Percentiles rank a stretch among this genome's conserved stretches.
phyloP scores from a whole-genome alignment of 306 rosid species.

The Cicer judaicum region DNA sequence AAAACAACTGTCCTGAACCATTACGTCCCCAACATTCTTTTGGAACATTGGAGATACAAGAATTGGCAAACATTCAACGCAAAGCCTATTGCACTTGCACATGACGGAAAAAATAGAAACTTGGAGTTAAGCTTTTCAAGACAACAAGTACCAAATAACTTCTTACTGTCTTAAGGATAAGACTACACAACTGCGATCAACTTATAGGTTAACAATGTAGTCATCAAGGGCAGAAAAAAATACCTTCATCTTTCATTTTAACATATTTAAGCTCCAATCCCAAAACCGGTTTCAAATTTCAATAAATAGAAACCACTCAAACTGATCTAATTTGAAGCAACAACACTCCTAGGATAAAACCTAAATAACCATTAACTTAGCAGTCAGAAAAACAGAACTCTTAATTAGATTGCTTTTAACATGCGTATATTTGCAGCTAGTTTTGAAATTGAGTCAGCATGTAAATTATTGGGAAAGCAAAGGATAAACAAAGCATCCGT shows the following conservation, averaged over 20 bases:
- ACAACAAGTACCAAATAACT: not conserved
- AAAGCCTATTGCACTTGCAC: not conserved
- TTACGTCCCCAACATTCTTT: conserved; percentile 1
- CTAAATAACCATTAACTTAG: not conserved
- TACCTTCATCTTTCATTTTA: not conserved
- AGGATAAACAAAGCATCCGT: not conserved
- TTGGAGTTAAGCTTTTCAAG: not conserved
- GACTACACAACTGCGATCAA: not conserved
- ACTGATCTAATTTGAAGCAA: not conserved
- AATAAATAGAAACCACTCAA: not conserved
- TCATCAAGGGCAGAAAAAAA: not conserved
- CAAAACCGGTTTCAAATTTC: not conserved
- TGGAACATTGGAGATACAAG: not conserved
- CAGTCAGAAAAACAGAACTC: conserved; percentile 1
- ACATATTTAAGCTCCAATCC: not conserved
- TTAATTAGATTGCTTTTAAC: not conserved
- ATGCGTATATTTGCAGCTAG: not conserved
- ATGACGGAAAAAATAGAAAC: not conserved
- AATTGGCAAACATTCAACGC: not conserved
- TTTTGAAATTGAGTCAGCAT: not conserved
- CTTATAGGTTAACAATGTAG: too few species aligned
- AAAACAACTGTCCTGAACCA: too few species aligned
- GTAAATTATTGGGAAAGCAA: conserved; percentile 16
- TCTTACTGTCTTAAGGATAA: not conserved
- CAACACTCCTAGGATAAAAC: not conserved